Percentiles rank a stretch among this genome's conserved stretches.
These are phyloP conservation scores for Rhizopogon rudus DNA, from an alignment of 768 basidiomycete genomes.

Conservation along the genomic window DNA sequence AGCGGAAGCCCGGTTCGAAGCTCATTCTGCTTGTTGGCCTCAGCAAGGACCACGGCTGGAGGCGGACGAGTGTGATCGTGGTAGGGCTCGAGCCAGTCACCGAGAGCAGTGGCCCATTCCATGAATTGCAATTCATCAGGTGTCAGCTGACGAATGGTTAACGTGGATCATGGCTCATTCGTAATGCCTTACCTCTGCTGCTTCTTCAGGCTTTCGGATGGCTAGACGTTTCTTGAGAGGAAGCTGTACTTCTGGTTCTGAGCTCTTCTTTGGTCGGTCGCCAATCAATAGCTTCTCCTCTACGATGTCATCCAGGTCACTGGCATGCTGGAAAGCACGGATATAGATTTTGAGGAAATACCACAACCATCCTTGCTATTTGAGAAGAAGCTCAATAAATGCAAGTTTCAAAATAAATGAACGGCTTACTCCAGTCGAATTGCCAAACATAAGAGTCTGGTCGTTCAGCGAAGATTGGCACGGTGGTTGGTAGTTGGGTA, in stretches of 20 bases:
- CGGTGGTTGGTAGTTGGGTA: conserved; percentile 74
- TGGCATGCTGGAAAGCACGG: conserved; percentile 69
- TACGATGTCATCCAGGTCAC: conserved; percentile 74
- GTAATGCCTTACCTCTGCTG: conserved; percentile 41
- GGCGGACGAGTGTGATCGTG: conserved; percentile 72
- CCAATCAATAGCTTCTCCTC: conserved; percentile 81
- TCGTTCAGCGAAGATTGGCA: conserved; percentile 47
- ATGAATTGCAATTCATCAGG: conserved; percentile 53
- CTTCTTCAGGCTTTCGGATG: conserved; percentile 43
- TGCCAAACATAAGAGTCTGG: conserved; percentile 65
- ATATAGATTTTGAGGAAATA: conserved; percentile 76
- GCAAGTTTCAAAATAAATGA: not conserved
- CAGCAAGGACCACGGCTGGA: conserved; percentile 63
- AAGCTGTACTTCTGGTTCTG: conserved; percentile 42
- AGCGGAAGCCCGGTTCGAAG: conserved; percentile 65
- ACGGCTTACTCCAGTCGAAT: conserved; percentile 53
- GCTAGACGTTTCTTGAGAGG: conserved; percentile 58
- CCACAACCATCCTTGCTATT: conserved; percentile 66
- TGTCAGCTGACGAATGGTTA: conserved; percentile 48
- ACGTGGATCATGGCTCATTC: not conserved
- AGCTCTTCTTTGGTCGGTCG: conserved; percentile 67
- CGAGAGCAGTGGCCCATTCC: conserved; percentile 55
- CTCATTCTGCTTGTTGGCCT: conserved; percentile 69
- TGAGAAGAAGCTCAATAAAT: not conserved
- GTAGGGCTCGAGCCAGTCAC: conserved; percentile 74